A percentile compares a stretch with the other conserved stretches of the same genome.
These are phyloP conservation scores for Allomyces arbusculus DNA, from an alignment of 192 early-diverging fungal species.

Conservation along the genomic window DNA sequence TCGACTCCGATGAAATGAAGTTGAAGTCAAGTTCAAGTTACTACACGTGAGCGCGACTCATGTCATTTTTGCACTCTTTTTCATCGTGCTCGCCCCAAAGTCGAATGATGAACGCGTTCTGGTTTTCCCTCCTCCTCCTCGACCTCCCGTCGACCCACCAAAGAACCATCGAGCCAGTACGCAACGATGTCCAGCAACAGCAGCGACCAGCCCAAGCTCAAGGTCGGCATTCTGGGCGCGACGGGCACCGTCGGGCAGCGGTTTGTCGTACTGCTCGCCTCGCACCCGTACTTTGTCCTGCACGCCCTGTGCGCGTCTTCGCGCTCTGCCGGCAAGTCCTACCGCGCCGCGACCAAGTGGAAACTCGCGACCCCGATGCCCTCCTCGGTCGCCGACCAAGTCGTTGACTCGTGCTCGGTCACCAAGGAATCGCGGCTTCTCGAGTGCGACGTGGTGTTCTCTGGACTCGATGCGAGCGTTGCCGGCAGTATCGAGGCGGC, in stretches of 20 bases:
- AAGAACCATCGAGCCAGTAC: not conserved
- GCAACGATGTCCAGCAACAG: not conserved
- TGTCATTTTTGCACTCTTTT: too few species aligned
- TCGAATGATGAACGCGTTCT: too few species aligned
- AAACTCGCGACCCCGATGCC: constrained; percentile 70
- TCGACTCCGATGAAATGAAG: too few species aligned
- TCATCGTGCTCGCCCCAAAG: too few species aligned
- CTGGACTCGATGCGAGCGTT: constrained; percentile 80
- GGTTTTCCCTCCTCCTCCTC: too few species aligned
- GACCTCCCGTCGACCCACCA: too few species aligned
- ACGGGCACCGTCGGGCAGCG: constrained; percentile 97
- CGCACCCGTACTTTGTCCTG: constrained; percentile 71
- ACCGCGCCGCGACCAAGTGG: constrained; percentile 64
- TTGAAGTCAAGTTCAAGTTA: too few species aligned
- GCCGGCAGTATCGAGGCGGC: constrained; percentile 86
- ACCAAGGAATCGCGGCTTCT: constrained; percentile 27
- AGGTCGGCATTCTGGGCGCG: constrained; percentile 83
- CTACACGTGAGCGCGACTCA: too few species aligned
- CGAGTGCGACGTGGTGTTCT: constrained; percentile 80
- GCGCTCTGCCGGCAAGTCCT: constrained; percentile 72
- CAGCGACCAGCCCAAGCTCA: not conserved
- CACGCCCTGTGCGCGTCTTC: constrained; percentile 75
- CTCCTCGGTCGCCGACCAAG: constrained; percentile 21
- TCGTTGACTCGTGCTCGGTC: constrained; percentile 47
- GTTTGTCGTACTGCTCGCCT: constrained; percentile 72